phyloP scores from a whole-genome alignment of 345 rosid species.

The Melaleuca alternifolia region DNA sequence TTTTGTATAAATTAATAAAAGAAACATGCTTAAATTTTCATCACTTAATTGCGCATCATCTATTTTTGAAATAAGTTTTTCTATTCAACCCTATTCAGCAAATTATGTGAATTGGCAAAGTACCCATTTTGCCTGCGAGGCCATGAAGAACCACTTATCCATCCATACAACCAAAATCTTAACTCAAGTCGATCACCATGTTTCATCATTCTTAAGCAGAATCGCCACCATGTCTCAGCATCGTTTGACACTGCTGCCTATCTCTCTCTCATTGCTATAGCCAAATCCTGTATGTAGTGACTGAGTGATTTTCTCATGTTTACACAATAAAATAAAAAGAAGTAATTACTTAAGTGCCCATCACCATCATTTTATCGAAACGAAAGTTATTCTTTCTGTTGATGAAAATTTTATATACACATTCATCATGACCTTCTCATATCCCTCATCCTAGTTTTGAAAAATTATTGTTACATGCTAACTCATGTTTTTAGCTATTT shows the following conservation, averaged over 20 bases:
- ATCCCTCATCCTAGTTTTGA: not conserved
- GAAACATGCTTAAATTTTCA: not conserved
- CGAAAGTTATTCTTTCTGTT: not conserved
- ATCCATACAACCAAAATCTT: not conserved
- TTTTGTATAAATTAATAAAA: not conserved
- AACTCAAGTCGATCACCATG: not conserved
- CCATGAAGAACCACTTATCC: fast-evolving
- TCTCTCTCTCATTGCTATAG: not conserved
- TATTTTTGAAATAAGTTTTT: not conserved
- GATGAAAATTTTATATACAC: not conserved
- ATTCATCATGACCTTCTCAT: not conserved
- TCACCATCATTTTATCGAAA: not conserved
- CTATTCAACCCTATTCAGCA: not conserved
- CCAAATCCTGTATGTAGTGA: not conserved
- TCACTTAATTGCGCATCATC: fast-evolving
- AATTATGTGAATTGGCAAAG: not conserved
- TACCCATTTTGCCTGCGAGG: not conserved
- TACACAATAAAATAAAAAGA: too few species aligned
- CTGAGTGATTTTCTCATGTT: not conserved
- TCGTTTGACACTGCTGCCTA: too few species aligned
- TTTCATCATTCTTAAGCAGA: too few species aligned
- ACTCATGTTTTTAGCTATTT: not conserved
- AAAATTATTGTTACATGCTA: not conserved
- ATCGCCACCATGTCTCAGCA: too few species aligned
- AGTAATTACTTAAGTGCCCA: too few species aligned